Base-by-base conservation (phyloP, 371 early-diverging fungal species). In the Haplosporangium sp. region DNA sequence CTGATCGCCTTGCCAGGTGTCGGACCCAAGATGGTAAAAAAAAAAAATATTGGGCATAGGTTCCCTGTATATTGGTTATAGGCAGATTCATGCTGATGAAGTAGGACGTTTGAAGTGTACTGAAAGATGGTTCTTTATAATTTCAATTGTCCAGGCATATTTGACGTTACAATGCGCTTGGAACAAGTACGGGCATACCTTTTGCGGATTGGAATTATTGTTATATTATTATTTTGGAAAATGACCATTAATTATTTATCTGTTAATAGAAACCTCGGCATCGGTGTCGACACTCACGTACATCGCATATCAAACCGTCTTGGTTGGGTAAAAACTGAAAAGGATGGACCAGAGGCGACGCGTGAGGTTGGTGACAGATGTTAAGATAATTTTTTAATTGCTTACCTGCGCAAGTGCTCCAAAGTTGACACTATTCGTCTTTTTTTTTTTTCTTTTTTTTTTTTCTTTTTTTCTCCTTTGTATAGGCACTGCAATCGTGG, bases 231-330 rank as follows among this genome's bases (percentile, higher is more conserved):
- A 42, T 40, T 37, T 20, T 57, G 11, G n/a, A n/a, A n/a, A n/a
- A n/a, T n/a, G n/a, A n/a, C n/a, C n/a, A 29, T 4, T 29, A 21
- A 1, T 5, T 23, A n/a, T 36, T 13, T 51, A 51, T 18, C 20
- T 0, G 9, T 51, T 20, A 62, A 42, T 67, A 92, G 86, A 59
- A 93, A 91, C 67, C 75, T 86, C 13, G 99, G 99, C 2, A 98
- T 99, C 81, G 97, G 98, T 12, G 99, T 99, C n/a, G 99, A 99
- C 83, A 94, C 94, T 0, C 99, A 99, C 83, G 99, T 99, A 11
- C 96, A 98, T 83, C 90, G 99, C 43, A 99, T 99, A 42, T 69
- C 90, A 23, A 95, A 98, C 64, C 88, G 98, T 14, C 83, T 99
- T 29, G 95, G 95, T 3, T 96, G 99, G 95, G 91, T 92, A 14